These are phyloP conservation scores for Fusarium lateritium DNA, from an alignment of 2,329 filamentous ascomycete genomes.

Conservation along the genomic window DNA sequence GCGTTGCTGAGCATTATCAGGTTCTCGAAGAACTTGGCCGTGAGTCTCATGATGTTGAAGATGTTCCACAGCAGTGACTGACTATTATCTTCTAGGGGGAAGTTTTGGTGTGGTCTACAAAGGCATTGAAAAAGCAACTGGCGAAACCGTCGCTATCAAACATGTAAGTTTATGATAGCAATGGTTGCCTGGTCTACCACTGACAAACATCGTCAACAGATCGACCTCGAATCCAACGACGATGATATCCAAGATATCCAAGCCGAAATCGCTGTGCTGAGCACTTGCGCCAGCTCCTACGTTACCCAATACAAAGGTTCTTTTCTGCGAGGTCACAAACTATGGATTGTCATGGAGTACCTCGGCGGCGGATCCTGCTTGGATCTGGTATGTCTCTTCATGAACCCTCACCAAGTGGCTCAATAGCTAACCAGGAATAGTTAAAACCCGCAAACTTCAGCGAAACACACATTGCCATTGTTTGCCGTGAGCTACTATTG, in stretches of 20 bases:
- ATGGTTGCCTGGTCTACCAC: slow-evolving; percentile 35
- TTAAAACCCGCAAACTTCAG: slow-evolving; percentile 91
- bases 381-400: slow-evolving; percentile 77
- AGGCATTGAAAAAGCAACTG: slow-evolving; percentile 90
- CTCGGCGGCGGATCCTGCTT: slow-evolving; percentile 95
- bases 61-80: slow-evolving; percentile 13
- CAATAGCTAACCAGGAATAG: slow-evolving; percentile 59
- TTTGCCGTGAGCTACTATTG: slow-evolving; percentile 90
- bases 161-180: slow-evolving; percentile 73
- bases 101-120: slow-evolving; percentile 99
- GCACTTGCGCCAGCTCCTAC: slow-evolving; percentile 93
- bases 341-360: slow-evolving; percentile 99
- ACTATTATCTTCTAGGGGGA: slow-evolving; percentile 74
- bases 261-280: slow-evolving; percentile 94
- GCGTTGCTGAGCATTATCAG: slow-evolving; percentile 89
- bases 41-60: slow-evolving; percentile 65
- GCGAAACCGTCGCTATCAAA: slow-evolving; percentile 96
- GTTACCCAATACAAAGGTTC: slow-evolving; percentile 98
- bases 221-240: slow-evolving; percentile 98
- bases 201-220: slow-evolving; percentile 67
- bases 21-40: slow-evolving; percentile 96
- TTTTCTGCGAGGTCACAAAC: slow-evolving; percentile 94
- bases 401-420: neutral
- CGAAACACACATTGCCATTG: slow-evolving; percentile 92
- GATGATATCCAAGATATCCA: slow-evolving; percentile 99